phyloP scores from a whole-genome alignment of 345 rosid species.

The Lepidium didymum region DNA sequence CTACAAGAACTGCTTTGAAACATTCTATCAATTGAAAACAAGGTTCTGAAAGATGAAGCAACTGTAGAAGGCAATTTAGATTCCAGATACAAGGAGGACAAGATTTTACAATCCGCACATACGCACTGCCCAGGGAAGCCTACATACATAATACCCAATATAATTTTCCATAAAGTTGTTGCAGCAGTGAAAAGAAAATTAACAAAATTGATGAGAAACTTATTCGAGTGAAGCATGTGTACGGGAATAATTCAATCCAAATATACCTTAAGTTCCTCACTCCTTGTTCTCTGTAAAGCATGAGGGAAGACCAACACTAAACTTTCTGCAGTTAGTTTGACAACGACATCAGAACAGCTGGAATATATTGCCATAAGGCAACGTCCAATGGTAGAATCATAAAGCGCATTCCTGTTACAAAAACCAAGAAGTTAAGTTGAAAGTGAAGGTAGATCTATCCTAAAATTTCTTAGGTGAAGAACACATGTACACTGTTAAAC shows the following conservation, averaged over 20 bases:
- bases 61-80: conserved; percentile 53
- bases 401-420: conserved; percentile 46
- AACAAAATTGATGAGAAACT: not conserved
- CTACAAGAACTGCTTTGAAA: conserved; percentile 48
- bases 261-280: conserved; percentile 79
- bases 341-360: conserved; percentile 63
- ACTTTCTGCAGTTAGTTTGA: conserved; percentile 63
- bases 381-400: conserved; percentile 76
- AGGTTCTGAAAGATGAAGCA: conserved; percentile 62
- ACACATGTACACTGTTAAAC: conserved; percentile 1
- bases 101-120: conserved; percentile 55
- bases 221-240: conserved; percentile 11
- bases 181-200: not conserved
- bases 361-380: conserved; percentile 59
- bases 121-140: conserved; percentile 78
- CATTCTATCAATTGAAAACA: conserved; percentile 64
- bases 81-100: conserved; percentile 82
- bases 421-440: conserved; percentile 15
- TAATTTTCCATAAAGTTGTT: not conserved
- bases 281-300: conserved; percentile 63
- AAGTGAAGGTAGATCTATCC: conserved; percentile 4
- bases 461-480: not conserved
- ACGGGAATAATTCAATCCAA: conserved; percentile 1
- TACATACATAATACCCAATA: conserved; percentile 24
- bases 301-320: conserved; percentile 46